phyloP scores from a whole-genome alignment of 768 basidiomycete genomes.

The Tylopilus sp. region DNA sequence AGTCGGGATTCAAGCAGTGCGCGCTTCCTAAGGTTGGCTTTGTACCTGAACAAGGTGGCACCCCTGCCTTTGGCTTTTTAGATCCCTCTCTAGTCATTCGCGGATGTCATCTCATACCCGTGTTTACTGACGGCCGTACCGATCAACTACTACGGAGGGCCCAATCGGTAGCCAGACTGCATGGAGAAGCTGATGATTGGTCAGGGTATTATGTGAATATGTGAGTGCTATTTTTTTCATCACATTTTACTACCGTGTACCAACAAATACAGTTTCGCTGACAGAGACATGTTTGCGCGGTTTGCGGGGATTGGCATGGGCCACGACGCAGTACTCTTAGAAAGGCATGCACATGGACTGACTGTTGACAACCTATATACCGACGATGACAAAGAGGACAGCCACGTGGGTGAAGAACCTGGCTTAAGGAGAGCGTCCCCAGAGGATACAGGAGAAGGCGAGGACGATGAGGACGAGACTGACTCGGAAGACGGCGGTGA shows the following conservation, averaged over 20 bases:
- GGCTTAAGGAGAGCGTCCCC: too few relatives aligned
- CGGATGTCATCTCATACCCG: not conserved
- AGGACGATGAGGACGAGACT: too few relatives aligned
- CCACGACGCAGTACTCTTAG: not conserved
- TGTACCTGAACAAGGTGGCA: not conserved
- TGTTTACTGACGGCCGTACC: not conserved
- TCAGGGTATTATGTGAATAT: not conserved
- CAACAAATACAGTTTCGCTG: not conserved
- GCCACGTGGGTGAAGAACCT: too few relatives aligned
- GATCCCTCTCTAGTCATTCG: not conserved
- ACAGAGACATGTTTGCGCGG: not conserved
- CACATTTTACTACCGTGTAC: not conserved
- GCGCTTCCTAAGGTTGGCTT: not conserved
- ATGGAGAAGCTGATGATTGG: not conserved
- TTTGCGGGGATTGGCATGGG: not conserved
- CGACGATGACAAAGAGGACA: too few relatives aligned
- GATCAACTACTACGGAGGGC: not conserved
- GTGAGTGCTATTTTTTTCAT: not conserved
- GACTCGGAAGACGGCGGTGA: too few relatives aligned
- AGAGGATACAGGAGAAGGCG: too few relatives aligned
- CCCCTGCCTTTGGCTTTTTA: not conserved
- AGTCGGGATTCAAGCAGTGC: not conserved
- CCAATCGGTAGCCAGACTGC: not conserved
- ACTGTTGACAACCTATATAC: too few relatives aligned
- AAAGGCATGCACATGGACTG: too few relatives aligned